Evolutionary conservation across 768 basidiomycete species (phyloP).

Genomic region (Podaxis sp.): DNA sequence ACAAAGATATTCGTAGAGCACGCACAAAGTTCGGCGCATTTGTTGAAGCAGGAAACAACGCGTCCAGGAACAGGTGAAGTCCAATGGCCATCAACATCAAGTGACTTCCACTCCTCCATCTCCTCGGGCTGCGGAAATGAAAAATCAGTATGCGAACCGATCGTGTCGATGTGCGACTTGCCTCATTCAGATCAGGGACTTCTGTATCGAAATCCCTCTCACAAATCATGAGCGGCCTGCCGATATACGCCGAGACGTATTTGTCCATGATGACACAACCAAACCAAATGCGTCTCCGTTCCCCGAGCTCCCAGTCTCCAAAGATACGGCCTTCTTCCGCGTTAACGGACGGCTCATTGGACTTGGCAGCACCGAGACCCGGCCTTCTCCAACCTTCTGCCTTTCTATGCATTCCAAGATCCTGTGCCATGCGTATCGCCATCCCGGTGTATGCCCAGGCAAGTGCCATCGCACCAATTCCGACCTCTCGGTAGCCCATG

Average conservation of each 20-base stretch:
- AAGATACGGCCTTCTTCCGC: slow-evolving; percentile 44
- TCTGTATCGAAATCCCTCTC: slow-evolving; percentile 77
- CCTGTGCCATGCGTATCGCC: slow-evolving; percentile 92
- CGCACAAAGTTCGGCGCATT: slow-evolving; percentile 71
- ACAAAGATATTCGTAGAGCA: slow-evolving; percentile 2
- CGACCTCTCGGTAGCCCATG: slow-evolving; percentile 82
- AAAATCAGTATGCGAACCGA: slow-evolving; percentile 8
- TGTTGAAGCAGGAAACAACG: slow-evolving; percentile 74
- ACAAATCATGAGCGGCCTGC: slow-evolving; percentile 70
- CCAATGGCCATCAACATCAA: slow-evolving; percentile 19
- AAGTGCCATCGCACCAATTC: slow-evolving; percentile 86
- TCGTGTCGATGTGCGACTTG: slow-evolving; percentile 24
- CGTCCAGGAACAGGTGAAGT: slow-evolving; percentile 41
- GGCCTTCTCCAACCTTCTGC: slow-evolving; percentile 76
- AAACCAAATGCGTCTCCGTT: slow-evolving; percentile 75
- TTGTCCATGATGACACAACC: slow-evolving; percentile 77
- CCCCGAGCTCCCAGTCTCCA: slow-evolving; percentile 58
- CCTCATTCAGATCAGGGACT: slow-evolving; percentile 60
- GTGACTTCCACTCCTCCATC: slow-evolving; percentile 47
- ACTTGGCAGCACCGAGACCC: slow-evolving; percentile 38
- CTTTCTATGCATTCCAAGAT: slow-evolving; percentile 78
- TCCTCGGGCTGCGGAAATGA: slow-evolving; percentile 57
- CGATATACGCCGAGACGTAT: slow-evolving; percentile 78
- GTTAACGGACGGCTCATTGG: neutral
- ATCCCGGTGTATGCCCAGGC: slow-evolving; percentile 86